phyloP scores from a whole-genome alignment of 805 yeast genomes.

The Barnettozyma populi region DNA sequence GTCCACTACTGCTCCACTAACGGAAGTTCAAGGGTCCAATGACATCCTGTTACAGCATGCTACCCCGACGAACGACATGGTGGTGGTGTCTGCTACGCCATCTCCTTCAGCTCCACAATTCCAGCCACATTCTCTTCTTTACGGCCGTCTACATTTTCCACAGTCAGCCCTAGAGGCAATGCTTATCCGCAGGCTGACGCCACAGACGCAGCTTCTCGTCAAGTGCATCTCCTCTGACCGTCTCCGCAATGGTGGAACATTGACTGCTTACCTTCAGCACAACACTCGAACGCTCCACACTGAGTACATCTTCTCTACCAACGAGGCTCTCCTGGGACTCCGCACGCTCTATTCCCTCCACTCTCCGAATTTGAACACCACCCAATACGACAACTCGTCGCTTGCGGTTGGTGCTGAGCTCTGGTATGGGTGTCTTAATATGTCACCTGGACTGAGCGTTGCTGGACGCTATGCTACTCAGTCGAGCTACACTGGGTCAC shows the following conservation, averaged over 20 bases:
- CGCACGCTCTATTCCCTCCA: slow-evolving; percentile 67
- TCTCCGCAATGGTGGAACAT: slow-evolving; percentile 45
- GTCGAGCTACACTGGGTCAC: slow-evolving; percentile 82
- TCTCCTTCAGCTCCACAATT: slow-evolving; percentile 14
- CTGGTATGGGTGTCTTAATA: slow-evolving; percentile 79
- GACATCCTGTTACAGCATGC: slow-evolving; percentile 59
- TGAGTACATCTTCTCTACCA: slow-evolving; percentile 77
- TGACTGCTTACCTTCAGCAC: slow-evolving; percentile 68
- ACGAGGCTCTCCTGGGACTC: slow-evolving; percentile 78
- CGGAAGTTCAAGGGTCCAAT: slow-evolving; percentile 44
- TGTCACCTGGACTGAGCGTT: slow-evolving; percentile 86
- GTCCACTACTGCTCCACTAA: slow-evolving; percentile 58
- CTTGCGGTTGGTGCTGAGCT: slow-evolving; percentile 77
- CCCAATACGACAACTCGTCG: slow-evolving; percentile 54
- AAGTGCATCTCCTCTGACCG: slow-evolving; percentile 71
- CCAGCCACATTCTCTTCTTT: slow-evolving; percentile 44
- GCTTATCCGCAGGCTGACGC: slow-evolving; percentile 59
- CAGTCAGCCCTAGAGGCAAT: slow-evolving; percentile 84
- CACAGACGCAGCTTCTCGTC: slow-evolving; percentile 57
- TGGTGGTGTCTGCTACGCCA: slow-evolving; percentile 50
- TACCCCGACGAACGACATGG: slow-evolving; percentile 23
- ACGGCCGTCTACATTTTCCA: slow-evolving; percentile 88
- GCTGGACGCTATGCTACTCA: slow-evolving; percentile 82
- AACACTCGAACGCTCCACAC: slow-evolving; percentile 57
- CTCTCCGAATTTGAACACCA: slow-evolving; percentile 33